Percentiles rank a stretch among this genome's conserved stretches.
phyloP scores from a whole-genome alignment of 805 yeast species.

The Candida maesae region DNA sequence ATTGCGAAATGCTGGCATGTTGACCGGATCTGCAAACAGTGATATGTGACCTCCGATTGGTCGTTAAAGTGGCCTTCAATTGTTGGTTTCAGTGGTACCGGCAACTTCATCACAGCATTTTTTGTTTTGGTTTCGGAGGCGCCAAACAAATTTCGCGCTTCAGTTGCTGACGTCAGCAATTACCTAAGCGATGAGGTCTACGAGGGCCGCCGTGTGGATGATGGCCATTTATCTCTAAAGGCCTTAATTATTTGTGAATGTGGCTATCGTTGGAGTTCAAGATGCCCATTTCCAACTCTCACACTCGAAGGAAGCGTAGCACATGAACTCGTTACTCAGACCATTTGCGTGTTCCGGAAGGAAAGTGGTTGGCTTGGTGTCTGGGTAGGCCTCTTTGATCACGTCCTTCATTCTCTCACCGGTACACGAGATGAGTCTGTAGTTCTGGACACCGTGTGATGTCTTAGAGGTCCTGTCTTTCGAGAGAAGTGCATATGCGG shows the following conservation, averaged over 20 bases:
- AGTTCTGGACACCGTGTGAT: slow-evolving; percentile 36
- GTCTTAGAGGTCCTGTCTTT: slow-evolving; percentile 37
- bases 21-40: too few species aligned
- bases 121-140: too few species aligned
- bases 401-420: slow-evolving; percentile 82
- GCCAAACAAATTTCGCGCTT: too few species aligned
- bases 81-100: too few species aligned
- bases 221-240: neutral
- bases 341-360: slow-evolving; percentile 82
- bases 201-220: neutral
- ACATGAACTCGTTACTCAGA: slow-evolving; percentile 80
- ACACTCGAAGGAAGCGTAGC: slow-evolving; percentile 78
- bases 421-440: slow-evolving; percentile 69
- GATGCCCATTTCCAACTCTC: slow-evolving; percentile 50
- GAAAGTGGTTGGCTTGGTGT: slow-evolving; percentile 59
- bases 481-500: slow-evolving; percentile 57
- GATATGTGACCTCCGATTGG: too few species aligned
- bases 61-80: too few species aligned
- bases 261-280: too few species aligned
- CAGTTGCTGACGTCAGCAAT: neutral
- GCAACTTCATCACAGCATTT: too few species aligned
- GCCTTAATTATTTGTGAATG: neutral
- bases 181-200: neutral
- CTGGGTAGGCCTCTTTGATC: slow-evolving; percentile 62
- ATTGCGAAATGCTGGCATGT: slow-evolving; percentile 15